Evolutionary conservation across 2,329 filamentous ascomycete species (phyloP).

Genomic region (Fusarium coffeatum): DNA sequence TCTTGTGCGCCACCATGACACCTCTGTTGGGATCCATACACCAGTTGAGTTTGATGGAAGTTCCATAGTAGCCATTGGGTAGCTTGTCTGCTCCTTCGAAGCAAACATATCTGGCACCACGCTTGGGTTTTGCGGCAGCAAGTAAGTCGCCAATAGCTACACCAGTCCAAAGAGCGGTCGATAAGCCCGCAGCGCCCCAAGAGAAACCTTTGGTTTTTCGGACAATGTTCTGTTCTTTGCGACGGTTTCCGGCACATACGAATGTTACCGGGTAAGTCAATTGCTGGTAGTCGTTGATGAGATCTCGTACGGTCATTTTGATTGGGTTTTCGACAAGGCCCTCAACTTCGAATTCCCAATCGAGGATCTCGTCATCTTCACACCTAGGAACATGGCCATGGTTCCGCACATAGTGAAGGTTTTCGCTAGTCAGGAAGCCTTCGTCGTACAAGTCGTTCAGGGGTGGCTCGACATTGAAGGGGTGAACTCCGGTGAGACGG

Average conservation of each 20-base stretch:
- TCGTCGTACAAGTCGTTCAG: slow-evolving; percentile 79
- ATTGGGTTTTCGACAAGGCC: slow-evolving; percentile 85
- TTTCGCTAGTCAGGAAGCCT: slow-evolving; percentile 87
- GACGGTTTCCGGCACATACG: slow-evolving; percentile 90
- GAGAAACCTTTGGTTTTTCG: slow-evolving; percentile 94
- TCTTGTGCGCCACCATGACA: slow-evolving; percentile 87
- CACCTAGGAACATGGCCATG: slow-evolving; percentile 86
- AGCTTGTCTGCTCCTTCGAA: slow-evolving; percentile 92
- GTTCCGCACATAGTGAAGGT: slow-evolving; percentile 92
- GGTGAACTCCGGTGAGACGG: slow-evolving; percentile 86
- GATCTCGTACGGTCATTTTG: slow-evolving; percentile 75
- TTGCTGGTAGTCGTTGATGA: slow-evolving; percentile 81
- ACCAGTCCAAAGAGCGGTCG: slow-evolving; percentile 89
- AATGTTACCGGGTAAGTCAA: slow-evolving; percentile 88
- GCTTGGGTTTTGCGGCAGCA: slow-evolving; percentile 72
- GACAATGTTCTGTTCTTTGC: slow-evolving; percentile 93
- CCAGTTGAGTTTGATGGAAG: slow-evolving; percentile 89
- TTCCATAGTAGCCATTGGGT: slow-evolving; percentile 90
- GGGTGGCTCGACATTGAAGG: slow-evolving; percentile 91
- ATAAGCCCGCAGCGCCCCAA: slow-evolving; percentile 89
- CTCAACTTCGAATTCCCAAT: slow-evolving; percentile 87
- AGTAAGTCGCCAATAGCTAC: slow-evolving; percentile 80
- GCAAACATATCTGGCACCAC: slow-evolving; percentile 83
- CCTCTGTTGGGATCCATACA: slow-evolving; percentile 84
- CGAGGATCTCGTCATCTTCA: slow-evolving; percentile 74